Percentiles rank a stretch among this genome's conserved stretches.
phyloP scores from a whole-genome alignment of 768 basidiomycete species.

The Hebeloma cylindrosporum region DNA sequence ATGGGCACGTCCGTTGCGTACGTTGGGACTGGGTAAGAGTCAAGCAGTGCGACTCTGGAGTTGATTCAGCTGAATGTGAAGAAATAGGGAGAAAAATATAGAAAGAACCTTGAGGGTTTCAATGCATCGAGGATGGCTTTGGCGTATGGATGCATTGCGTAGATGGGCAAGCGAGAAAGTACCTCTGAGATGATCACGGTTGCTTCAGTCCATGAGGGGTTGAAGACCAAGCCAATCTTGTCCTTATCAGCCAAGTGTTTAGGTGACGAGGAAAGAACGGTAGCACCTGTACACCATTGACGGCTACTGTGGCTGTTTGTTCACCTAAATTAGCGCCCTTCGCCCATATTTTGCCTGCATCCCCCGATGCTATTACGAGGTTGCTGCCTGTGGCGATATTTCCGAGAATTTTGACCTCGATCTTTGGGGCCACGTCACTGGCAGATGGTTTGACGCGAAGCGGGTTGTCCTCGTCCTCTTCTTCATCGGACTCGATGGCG shows the following conservation, averaged over 20 bases:
- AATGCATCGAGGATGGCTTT: slow-evolving; percentile 40
- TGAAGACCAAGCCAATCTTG: slow-evolving; percentile 54
- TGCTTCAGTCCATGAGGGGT: slow-evolving; percentile 46
- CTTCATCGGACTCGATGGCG: slow-evolving; percentile 67
- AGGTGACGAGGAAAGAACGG: background rate
- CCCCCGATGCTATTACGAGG: slow-evolving; percentile 48
- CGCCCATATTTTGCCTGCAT: slow-evolving; percentile 51
- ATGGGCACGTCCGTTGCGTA: slow-evolving; percentile 42
- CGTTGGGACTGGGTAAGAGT: slow-evolving; percentile 48
- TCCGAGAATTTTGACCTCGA: slow-evolving; percentile 40
- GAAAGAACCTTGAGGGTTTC: slow-evolving; percentile 44
- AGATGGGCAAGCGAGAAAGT: slow-evolving; percentile 47
- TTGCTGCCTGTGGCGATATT: slow-evolving; percentile 24
- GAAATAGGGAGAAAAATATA: background rate
- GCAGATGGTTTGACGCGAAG: slow-evolving; percentile 21
- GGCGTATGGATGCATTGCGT: slow-evolving; percentile 51
- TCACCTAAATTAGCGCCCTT: slow-evolving; percentile 51
- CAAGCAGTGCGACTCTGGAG: slow-evolving; percentile 48
- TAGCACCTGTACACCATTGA: slow-evolving; percentile 46
- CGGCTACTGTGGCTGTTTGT: slow-evolving; percentile 45
- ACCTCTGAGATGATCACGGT: slow-evolving; percentile 55
- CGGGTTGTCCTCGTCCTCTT: slow-evolving; percentile 59
- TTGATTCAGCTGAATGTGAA: background rate
- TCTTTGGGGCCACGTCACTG: slow-evolving; percentile 14
- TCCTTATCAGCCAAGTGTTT: background rate